A percentile compares a stretch with the other conserved stretches of the same genome.
Conservation (phyloP, 2,329 filamentous ascomycete species). For the Iodosphaeria phyllophila region DNA sequence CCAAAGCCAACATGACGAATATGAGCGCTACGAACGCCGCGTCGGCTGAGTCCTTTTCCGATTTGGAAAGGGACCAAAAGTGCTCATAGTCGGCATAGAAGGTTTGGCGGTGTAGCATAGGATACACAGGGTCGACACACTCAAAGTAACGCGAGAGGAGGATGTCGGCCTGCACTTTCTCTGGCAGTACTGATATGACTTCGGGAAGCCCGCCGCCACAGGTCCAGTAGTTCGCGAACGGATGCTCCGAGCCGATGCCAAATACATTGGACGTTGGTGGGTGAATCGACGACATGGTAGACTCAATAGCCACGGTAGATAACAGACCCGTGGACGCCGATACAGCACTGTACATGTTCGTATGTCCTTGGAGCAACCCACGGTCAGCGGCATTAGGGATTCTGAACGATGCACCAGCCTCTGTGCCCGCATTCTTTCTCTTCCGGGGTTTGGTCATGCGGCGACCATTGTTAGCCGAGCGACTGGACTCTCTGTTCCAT, state of each 20-base stretch:
- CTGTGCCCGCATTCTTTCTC: constrained; percentile 22
- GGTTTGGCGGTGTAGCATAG: constrained; percentile 57
- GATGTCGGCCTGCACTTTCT: constrained; percentile 58
- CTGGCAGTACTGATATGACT: constrained; percentile 56
- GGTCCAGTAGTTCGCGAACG: constrained; percentile 74
- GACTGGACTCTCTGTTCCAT: constrained; percentile 33
- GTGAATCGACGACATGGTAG: too few species aligned
- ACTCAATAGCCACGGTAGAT: constrained; percentile 56
- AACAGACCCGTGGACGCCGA: constrained; percentile 42
- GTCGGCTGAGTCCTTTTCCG: constrained; percentile 42
- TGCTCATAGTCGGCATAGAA: constrained; percentile 65
- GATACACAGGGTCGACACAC: constrained; percentile 63
- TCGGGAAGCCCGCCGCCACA: constrained; percentile 57
- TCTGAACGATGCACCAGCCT: too few species aligned
- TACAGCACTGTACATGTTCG: constrained; percentile 25
- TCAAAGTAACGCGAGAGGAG: constrained; percentile 46
- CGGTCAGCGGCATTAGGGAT: constrained; percentile 38
- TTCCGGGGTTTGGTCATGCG: constrained; percentile 79
- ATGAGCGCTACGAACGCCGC: constrained; percentile 53
- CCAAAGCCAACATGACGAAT: constrained; percentile 61
- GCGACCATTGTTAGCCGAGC: constrained; percentile 56
- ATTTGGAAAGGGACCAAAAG: constrained; percentile 46
- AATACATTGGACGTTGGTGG: constrained; percentile 61
- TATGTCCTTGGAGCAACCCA: constrained; percentile 24
- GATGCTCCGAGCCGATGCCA: constrained; percentile 61